Base-by-base conservation (phyloP, 805 yeast genomes). In the Monosporozyma yasuniensis region DNA sequence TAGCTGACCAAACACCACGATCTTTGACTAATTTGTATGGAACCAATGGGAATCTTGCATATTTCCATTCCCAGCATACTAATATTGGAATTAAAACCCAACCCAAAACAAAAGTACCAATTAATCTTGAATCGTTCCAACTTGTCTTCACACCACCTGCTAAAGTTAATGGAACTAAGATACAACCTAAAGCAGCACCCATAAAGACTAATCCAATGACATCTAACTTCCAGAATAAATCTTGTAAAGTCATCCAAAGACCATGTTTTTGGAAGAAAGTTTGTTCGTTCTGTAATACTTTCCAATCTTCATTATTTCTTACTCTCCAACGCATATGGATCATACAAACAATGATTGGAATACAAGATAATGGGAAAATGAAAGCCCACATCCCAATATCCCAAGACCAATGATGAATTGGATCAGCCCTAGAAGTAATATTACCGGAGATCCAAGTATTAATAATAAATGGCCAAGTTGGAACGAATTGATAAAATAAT, bases 321-420 rank as follows among this genome's bases (percentile, higher is more conserved):
- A 87, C 89, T 50, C 65, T 61, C 55, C 66, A 67, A 55, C 74
- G 64, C 84, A 83, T 80, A 63, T 81, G 83, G 3, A 72, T 16
- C 58, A 80, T 68, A 58, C 82, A 74, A 4, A 56, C 54, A 7
- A 82, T 55, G 47, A 84, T 64, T 19, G 90, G 91, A n/a, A 84
- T 47, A 55, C 82, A 70, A 4, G 80, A 61, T 37, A 82, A 68
- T 34, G 90, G 90, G 73, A 80, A 77, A 54, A 84, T 82, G 57
- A 82, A 80, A 1, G 89, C 88, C 85, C 85, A 84, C 77, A 84
- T 83, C 38, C 83, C 89, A 56, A 83, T 78, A 59, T 83, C 83
- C 90, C 90, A 84, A 11, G 80, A 72, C 83, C 87, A 82, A 32
- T 72, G 61, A 5, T 54, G 46, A 11, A 48, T 3, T 32, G 69